These are phyloP conservation scores for Ganoderma resinaceum DNA, from an alignment of 1,284 basidiomycete species.

Conservation along the genomic window DNA sequence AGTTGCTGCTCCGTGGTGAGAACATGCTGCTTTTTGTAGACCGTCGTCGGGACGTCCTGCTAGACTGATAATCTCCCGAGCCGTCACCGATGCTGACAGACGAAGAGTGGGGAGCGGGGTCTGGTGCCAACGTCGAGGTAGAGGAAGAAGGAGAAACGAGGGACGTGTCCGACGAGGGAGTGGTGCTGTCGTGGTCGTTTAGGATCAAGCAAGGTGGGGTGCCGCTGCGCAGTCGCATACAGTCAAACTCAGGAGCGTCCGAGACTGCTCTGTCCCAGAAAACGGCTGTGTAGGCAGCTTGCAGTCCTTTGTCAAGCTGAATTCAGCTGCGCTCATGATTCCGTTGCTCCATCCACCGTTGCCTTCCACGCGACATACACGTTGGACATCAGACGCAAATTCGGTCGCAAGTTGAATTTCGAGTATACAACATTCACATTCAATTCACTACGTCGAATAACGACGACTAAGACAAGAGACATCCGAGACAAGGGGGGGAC, in stretches of 20 bases:
- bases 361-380: constrained; percentile 1
- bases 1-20: constrained; percentile 58
- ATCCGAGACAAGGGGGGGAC: neutral
- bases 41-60: constrained; percentile 16
- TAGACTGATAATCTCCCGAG: constrained; percentile 1
- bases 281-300: neutral
- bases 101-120: constrained; percentile 3
- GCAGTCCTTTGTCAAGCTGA: too few relatives aligned
- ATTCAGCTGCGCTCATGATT: neutral
- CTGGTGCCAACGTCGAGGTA: constrained; percentile 16
- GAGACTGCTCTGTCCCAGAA: neutral
- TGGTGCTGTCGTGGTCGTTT: constrained; percentile 20
- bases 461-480: neutral
- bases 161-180: constrained; percentile 12
- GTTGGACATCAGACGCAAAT: neutral
- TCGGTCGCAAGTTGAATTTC: neutral
- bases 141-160: constrained; percentile 8
- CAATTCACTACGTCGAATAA: neutral
- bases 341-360: neutral
- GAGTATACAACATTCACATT: constrained; percentile 7
- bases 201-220: constrained; percentile 13
- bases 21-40: constrained; percentile 37
- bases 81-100: constrained; percentile 14
- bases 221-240: constrained; percentile 17
- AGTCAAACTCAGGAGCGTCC: neutral